phyloP scores from a whole-genome alignment of 2,329 filamentous ascomycete species.

The Ophiostoma fasciatum region DNA sequence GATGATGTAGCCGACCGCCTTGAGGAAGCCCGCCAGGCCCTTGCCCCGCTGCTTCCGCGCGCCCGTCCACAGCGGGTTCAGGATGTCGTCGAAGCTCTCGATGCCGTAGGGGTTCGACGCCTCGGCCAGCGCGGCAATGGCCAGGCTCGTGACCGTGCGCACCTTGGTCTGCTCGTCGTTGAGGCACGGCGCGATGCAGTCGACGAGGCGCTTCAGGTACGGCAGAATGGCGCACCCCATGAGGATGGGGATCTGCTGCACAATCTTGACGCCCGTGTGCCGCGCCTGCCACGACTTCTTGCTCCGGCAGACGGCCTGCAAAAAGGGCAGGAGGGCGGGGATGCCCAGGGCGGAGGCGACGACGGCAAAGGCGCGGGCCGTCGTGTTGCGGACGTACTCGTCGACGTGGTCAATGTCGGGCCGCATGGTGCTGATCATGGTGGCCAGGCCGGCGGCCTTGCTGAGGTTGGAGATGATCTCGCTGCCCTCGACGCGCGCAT shows the following conservation, averaged over 20 bases:
- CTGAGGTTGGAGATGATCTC: slow-evolving; percentile 97
- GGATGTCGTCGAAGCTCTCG: slow-evolving; percentile 93
- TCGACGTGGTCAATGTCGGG: slow-evolving; percentile 98
- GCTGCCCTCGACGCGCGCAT: slow-evolving; percentile 91
- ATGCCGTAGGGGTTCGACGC: slow-evolving; percentile 98
- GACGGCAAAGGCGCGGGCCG: slow-evolving; percentile 89
- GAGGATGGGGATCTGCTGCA: slow-evolving; percentile 95
- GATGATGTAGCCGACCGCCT: slow-evolving; percentile 96
- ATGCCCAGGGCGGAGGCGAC: slow-evolving; percentile 94
- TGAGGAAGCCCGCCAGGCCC: slow-evolving; percentile 86
- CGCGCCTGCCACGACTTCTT: slow-evolving; percentile 99
- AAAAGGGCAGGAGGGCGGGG: slow-evolving; percentile 83
- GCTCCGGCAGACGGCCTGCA: slow-evolving; percentile 88
- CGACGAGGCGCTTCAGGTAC: slow-evolving; percentile 87
- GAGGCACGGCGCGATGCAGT: slow-evolving; percentile 89
- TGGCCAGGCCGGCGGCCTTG: slow-evolving; percentile 90
- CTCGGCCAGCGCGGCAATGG: slow-evolving; percentile 87
- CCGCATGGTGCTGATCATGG: slow-evolving; percentile 99
- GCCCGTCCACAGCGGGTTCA: slow-evolving; percentile 94
- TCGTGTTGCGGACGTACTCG: slow-evolving; percentile 97
- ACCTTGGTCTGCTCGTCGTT: slow-evolving; percentile 98
- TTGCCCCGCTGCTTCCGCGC: slow-evolving; percentile 94
- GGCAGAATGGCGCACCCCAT: slow-evolving; percentile 97
- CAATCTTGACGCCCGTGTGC: slow-evolving; percentile 97
- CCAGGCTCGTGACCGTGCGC: slow-evolving; percentile 85